phyloP scores from a whole-genome alignment of 2,329 filamentous ascomycete genomes.

The Blastomyces silverae region DNA sequence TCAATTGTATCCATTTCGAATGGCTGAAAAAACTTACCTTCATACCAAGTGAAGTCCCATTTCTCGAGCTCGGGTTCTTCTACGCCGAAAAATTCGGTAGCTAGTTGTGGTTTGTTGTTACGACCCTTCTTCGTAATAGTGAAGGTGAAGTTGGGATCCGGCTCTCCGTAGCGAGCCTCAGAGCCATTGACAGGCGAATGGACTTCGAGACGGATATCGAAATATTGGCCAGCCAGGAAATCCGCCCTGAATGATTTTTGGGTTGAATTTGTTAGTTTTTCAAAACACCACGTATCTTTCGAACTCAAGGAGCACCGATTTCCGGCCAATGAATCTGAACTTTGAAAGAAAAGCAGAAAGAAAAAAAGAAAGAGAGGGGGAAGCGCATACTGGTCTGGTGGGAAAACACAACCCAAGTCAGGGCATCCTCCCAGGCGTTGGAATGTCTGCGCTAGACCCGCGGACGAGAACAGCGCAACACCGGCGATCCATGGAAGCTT shows the following conservation, averaged over 20 bases:
- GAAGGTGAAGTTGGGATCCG: constrained; percentile 66
- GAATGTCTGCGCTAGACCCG: constrained; percentile 46
- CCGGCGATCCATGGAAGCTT: constrained; percentile 24
- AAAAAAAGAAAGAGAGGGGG: not conserved
- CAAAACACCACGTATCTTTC: constrained; percentile 9
- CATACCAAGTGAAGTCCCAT: constrained; percentile 80
- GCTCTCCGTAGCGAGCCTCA: constrained; percentile 64
- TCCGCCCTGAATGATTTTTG: constrained; percentile 50
- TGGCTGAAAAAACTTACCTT: constrained; percentile 45
- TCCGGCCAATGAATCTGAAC: not conserved
- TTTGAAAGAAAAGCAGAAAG: not conserved
- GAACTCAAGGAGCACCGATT: not conserved
- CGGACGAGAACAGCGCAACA: constrained; percentile 26
- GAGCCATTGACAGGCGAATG: constrained; percentile 76
- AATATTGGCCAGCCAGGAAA: constrained; percentile 75
- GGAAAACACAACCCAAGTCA: constrained; percentile 51
- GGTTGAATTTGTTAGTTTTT: not conserved
- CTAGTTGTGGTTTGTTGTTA: constrained; percentile 42
- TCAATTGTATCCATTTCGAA: not conserved
- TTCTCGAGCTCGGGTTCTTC: constrained; percentile 66
- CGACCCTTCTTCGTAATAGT: constrained; percentile 60
- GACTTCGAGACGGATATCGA: constrained; percentile 76
- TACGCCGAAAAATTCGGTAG: constrained; percentile 62
- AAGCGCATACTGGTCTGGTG: constrained; percentile 49
- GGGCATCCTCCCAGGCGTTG: constrained; percentile 52